Evolutionary conservation across 352 stramenopile species (phyloP), one percentile per base, ranked within the genome.

Genomic region (Phytophthora pini): DNA sequence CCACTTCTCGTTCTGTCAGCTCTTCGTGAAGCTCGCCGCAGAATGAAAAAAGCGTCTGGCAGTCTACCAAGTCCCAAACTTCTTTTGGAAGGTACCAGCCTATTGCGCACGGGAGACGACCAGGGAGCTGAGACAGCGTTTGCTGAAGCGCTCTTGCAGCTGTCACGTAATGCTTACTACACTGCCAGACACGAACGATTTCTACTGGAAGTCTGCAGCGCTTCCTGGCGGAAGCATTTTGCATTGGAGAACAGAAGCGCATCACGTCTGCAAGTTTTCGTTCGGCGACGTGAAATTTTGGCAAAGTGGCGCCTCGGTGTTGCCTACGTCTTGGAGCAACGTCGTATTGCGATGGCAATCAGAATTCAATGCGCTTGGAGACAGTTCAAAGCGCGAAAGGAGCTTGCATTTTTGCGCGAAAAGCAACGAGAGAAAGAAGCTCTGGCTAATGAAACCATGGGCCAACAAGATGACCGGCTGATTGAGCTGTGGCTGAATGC

Each of bases 351-450:
- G 1, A 72, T 67, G 13, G 72, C 70, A 20, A 41, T 74, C 12
- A 51, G 58, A 3, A 84, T 92, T 47, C 81, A 90, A 61, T 80
- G 79, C 41, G 61, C 65, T 2, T 90, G 76, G 81, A 64, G 74
- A 26, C 49, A 70, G 22, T 66, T 69, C 39, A 17, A 44, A 24
- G 70, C 77, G n/a, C 61, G 65, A 1, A 12, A 51, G 4, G 39
- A 78, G 29, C 61, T 84, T 15, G 46, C 27, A 8, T 51, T 49
- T 6, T 62, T 82, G 43, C 55, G 58, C 10, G 15, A 74, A 13
- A 38, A 73, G 38, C 73, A 73, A 5, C 69, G 65, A 20, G 36
- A 73, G 4, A 56, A 70, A n/a, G 83, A 93, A 58, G 22, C 27
- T 0, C 27, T 24, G 0, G 76, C 75, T 22, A 87, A 83, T 27